phyloP scores from a whole-genome alignment of 192 early-diverging fungal species.

The Backusella australiensis region DNA sequence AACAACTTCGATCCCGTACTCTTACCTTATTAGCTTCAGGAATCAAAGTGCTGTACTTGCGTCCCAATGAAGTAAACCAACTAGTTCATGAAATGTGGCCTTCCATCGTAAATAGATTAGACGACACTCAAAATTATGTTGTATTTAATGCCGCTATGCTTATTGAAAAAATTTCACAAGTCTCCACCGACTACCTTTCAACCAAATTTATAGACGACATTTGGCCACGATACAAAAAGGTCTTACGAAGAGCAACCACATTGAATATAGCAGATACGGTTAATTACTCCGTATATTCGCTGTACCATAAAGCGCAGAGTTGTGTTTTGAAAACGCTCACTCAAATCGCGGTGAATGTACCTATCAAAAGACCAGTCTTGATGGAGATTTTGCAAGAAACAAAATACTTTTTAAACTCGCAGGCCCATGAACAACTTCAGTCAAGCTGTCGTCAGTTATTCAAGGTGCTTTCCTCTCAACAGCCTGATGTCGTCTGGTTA shows the following conservation, averaged over 20 bases:
- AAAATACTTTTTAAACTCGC: slow-evolving; percentile 6
- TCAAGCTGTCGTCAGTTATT: background rate
- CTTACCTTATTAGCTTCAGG: slow-evolving; percentile 37
- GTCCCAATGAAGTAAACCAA: slow-evolving; percentile 41
- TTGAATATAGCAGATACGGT: background rate
- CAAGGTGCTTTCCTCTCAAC: background rate
- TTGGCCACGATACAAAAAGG: slow-evolving; percentile 41
- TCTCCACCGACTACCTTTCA: slow-evolving; percentile 43
- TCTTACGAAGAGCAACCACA: slow-evolving; percentile 15
- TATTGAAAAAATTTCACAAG: slow-evolving; percentile 38
- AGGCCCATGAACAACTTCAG: slow-evolving; percentile 23
- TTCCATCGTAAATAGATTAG: slow-evolving; percentile 35
- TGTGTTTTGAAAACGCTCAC: slow-evolving; percentile 25
- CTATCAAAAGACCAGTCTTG: background rate
- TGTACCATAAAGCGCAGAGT: slow-evolving; percentile 21
- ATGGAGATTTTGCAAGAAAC: slow-evolving; percentile 17
- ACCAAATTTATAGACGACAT: slow-evolving; percentile 40
- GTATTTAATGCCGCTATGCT: slow-evolving; percentile 31
- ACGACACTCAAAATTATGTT: slow-evolving; percentile 37
- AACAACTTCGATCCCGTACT: slow-evolving; percentile 42
- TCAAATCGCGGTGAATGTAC: slow-evolving; percentile 20
- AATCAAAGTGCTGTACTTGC: slow-evolving; percentile 36
- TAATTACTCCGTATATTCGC: slow-evolving; percentile 30
- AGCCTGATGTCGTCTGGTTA: slow-evolving; percentile 30
- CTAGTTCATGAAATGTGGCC: slow-evolving; percentile 52